Percentiles rank a stretch among this genome's conserved stretches.
phyloP scores from a whole-genome alignment of 2,329 filamentous ascomycete genomes.

The Arthroderma sp. region DNA sequence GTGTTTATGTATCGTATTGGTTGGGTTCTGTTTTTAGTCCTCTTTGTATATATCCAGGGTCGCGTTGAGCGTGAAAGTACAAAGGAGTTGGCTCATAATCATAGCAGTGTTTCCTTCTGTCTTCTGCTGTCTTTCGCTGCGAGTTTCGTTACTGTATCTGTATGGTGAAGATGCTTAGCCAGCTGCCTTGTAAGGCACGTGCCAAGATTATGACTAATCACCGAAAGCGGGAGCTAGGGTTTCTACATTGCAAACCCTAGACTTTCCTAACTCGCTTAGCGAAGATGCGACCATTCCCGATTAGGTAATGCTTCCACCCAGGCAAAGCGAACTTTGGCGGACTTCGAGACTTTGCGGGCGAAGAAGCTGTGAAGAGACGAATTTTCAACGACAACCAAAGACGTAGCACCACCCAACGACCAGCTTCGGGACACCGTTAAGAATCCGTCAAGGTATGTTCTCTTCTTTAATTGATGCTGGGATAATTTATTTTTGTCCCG shows the following conservation, averaged over 20 bases:
- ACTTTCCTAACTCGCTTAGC: slow-evolving; percentile 7
- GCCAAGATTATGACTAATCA: slow-evolving; percentile 4
- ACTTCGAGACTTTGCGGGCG: too few species aligned
- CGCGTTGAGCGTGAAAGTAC: neutral
- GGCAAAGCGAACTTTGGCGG: too few species aligned
- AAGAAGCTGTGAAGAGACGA: too few species aligned
- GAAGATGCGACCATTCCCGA: neutral
- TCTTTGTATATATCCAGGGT: neutral
- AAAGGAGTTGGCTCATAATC: neutral
- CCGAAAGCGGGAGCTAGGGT: slow-evolving; percentile 3
- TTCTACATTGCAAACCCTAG: slow-evolving; percentile 8
- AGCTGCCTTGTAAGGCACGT: neutral
- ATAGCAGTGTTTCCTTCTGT: neutral
- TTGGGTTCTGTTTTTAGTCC: neutral
- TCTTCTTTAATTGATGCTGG: neutral
- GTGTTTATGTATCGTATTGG: neutral
- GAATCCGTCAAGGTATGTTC: slow-evolving; percentile 32
- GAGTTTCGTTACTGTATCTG: neutral
- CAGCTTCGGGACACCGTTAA: slow-evolving; percentile 27
- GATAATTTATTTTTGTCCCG: neutral
- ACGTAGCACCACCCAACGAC: slow-evolving; percentile 22
- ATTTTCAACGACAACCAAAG: too few species aligned
- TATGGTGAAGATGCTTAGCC: neutral
- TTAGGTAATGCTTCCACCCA: too few species aligned
- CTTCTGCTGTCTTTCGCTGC: neutral